Evolutionary conservation across 768 basidiomycete species (phyloP).

Genomic region (Amyloporia xantha): DNA sequence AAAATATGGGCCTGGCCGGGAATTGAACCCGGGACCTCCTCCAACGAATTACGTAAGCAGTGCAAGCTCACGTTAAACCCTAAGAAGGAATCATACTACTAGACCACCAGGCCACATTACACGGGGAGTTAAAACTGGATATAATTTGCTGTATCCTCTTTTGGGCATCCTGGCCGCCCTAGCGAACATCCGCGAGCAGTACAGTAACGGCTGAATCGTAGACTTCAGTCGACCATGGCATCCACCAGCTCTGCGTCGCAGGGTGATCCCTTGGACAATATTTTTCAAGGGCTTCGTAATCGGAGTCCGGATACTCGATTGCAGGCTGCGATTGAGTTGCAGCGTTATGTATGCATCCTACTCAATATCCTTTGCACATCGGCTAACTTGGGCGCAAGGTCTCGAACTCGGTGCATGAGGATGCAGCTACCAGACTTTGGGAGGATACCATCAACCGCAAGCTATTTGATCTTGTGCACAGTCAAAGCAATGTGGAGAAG

Average conservation of each 20-base stretch:
- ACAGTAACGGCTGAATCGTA: not conserved
- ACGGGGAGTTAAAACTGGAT: not conserved
- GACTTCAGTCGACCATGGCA: slow-evolving; percentile 41
- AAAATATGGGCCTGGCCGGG: slow-evolving; percentile 58
- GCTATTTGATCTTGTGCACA: slow-evolving; percentile 79
- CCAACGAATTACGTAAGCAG: slow-evolving; percentile 29
- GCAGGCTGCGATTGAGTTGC: slow-evolving; percentile 65
- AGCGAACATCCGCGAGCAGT: not conserved
- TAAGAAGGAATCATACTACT: slow-evolving; percentile 65
- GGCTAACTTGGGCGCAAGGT: slow-evolving; percentile 41
- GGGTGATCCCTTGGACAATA: slow-evolving; percentile 54
- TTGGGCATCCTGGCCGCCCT: not conserved
- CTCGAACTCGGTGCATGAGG: slow-evolving; percentile 65
- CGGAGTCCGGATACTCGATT: slow-evolving; percentile 57
- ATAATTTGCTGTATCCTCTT: not conserved
- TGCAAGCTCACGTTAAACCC: slow-evolving; percentile 31
- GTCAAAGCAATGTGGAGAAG: slow-evolving; percentile 69
- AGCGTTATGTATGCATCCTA: slow-evolving; percentile 56
- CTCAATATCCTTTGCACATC: slow-evolving; percentile 3
- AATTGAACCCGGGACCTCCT: slow-evolving; percentile 89
- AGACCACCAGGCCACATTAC: slow-evolving; percentile 45
- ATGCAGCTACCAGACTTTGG: slow-evolving; percentile 77
- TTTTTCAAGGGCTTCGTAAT: slow-evolving; percentile 62
- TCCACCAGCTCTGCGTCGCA: slow-evolving; percentile 50
- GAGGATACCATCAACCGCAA: slow-evolving; percentile 76